Evolutionary conservation across 495 filamentous ascomycete species (phyloP).

Genomic region (Podospora pseudopauciseta): DNA sequence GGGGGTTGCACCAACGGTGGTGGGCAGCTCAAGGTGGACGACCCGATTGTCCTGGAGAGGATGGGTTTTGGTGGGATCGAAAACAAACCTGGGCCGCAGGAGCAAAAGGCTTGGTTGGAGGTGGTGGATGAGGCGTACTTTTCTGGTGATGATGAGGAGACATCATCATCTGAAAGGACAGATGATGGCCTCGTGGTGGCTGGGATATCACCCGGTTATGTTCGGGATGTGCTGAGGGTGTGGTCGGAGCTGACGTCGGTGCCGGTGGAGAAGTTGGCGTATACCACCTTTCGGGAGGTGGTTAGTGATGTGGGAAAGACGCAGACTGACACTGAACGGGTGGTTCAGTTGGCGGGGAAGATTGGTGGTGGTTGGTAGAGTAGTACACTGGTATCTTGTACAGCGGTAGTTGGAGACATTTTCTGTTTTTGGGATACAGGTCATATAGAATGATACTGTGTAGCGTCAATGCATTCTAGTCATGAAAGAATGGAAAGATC

Average conservation of each 20-base stretch:
- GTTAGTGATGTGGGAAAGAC: conserved; percentile 92
- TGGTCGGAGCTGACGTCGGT: conserved; percentile 73
- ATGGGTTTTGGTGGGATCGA: conserved; percentile 34
- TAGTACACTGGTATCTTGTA: background rate
- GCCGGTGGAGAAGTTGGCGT: conserved; percentile 66
- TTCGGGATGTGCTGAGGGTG: conserved; percentile 59
- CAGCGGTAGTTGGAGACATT: too few species aligned
- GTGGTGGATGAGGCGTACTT: conserved; percentile 93
- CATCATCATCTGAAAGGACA: conserved; percentile 1
- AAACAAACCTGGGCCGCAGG: conserved; percentile 57
- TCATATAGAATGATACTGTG: conserved; percentile 1
- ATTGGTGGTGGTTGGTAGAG: conserved; percentile 89
- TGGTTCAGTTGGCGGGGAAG: conserved; percentile 85
- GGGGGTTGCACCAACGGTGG: conserved; percentile 97
- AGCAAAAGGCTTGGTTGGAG: conserved; percentile 82
- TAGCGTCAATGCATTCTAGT: conserved; percentile 13
- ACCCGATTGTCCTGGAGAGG: conserved; percentile 53
- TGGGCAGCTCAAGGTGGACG: conserved; percentile 86
- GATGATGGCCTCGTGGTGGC: conserved; percentile 29
- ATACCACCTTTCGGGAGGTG: conserved; percentile 84
- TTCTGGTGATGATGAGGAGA: conserved; percentile 58
- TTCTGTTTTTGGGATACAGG: background rate
- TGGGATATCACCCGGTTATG: conserved; percentile 53
- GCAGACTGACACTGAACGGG: conserved; percentile 67
- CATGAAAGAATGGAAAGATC: conserved; percentile 22